Conservation (phyloP, 805 yeast species). For the Yamadazyma sp. region DNA sequence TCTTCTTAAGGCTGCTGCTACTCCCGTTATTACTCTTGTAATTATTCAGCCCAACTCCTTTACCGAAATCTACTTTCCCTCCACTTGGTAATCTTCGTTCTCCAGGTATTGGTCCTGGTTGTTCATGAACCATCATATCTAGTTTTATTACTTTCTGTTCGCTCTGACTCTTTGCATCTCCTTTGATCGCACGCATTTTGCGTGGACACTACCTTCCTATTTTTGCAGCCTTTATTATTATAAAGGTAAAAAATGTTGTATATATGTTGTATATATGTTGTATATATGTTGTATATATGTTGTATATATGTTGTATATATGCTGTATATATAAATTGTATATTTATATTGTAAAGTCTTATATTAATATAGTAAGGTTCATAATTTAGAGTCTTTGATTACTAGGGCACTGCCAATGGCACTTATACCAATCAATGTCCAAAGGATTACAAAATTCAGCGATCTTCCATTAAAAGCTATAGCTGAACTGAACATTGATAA, state of each 20-base stretch:
- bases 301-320: too few relatives aligned
- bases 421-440: conserved; percentile 63
- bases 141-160: too few relatives aligned
- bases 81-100: conserved; percentile 28
- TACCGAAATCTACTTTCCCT: conserved; percentile 28
- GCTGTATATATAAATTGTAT: too few relatives aligned
- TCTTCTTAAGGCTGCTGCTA: conserved; percentile 9
- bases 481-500: conserved; percentile 85
- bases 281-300: too few relatives aligned
- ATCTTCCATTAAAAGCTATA: conserved; percentile 67
- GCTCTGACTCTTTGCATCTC: too few relatives aligned
- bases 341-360: too few relatives aligned
- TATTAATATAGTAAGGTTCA: too few relatives aligned
- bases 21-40: conserved; percentile 3
- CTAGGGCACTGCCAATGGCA: conserved; percentile 39
- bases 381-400: conserved; percentile 2
- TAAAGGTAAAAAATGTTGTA: not conserved
- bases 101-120: conserved; percentile 18
- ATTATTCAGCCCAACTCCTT: conserved; percentile 1
- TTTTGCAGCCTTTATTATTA: not conserved
- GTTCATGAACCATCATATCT: conserved; percentile 33
- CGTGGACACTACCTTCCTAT: too few relatives aligned
- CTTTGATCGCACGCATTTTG: too few relatives aligned
- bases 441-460: conserved; percentile 52
- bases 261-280: too few relatives aligned